Conservation (phyloP, 2,329 filamentous ascomycete genomes). For the Orbilia blumenaviensis region DNA sequence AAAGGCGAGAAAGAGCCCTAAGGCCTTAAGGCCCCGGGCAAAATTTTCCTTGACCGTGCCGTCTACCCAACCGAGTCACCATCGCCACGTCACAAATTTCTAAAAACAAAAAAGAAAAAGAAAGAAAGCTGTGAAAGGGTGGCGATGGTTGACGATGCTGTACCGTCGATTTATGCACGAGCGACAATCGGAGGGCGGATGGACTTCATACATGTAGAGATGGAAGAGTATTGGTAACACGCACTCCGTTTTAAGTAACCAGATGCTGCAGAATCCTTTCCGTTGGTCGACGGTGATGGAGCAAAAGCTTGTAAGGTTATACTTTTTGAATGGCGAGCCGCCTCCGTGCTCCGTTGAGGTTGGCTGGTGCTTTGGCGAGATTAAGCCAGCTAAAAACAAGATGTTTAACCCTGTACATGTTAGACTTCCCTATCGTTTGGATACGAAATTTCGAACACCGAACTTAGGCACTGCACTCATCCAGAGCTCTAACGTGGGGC, state of each 20-base stretch:
- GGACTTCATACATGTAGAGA: background rate
- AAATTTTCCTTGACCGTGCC: background rate
- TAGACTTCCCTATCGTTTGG: slow-evolving; percentile 19
- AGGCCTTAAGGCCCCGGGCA: background rate
- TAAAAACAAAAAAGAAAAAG: slow-evolving; percentile 12
- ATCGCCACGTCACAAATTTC: slow-evolving; percentile 46
- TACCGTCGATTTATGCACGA: slow-evolving; percentile 13
- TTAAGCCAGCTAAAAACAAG: slow-evolving; percentile 7
- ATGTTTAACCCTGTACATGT: slow-evolving; percentile 4
- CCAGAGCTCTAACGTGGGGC: slow-evolving; percentile 3
- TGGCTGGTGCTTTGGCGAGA: slow-evolving; percentile 37
- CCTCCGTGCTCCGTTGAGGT: background rate
- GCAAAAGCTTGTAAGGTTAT: slow-evolving; percentile 15
- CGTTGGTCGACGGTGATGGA: slow-evolving; percentile 42
- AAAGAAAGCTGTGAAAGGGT: slow-evolving; percentile 15
- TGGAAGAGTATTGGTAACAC: slow-evolving; percentile 11
- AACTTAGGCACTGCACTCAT: background rate
- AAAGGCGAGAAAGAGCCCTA: slow-evolving; percentile 17
- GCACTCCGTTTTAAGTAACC: slow-evolving; percentile 23
- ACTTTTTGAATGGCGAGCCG: slow-evolving; percentile 37
- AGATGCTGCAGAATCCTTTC: slow-evolving; percentile 23
- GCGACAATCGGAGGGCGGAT: background rate
- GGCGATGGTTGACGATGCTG: slow-evolving; percentile 21
- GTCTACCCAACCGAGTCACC: slow-evolving; percentile 9
- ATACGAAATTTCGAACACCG: slow-evolving; percentile 15